phyloP scores from a whole-genome alignment of 129 eudicot species.

The Cynara cardunculus region DNA sequence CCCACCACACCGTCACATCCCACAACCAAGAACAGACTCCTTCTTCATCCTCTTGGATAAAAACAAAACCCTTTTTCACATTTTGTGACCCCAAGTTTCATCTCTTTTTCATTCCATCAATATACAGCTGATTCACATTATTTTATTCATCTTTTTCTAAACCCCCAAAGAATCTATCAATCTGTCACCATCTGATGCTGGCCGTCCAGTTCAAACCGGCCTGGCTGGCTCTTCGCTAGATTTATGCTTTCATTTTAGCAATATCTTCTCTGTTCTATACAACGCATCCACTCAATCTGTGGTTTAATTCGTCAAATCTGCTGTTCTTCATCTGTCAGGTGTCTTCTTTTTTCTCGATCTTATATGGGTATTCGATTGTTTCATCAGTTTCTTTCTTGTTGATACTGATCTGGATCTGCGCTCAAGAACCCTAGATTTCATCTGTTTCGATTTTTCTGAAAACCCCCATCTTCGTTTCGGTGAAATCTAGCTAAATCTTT shows the following conservation, averaged over 20 bases:
- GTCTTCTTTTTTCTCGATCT: slow-evolving; percentile 19
- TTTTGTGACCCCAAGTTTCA: slow-evolving; percentile 15
- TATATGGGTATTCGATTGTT: slow-evolving; percentile 7
- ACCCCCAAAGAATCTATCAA: slow-evolving; percentile 31
- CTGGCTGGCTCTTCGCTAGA: slow-evolving; percentile 25
- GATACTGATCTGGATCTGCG: not conserved
- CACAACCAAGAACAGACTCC: not conserved
- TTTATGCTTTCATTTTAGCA: slow-evolving; percentile 16
- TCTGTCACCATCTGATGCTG: slow-evolving; percentile 43
- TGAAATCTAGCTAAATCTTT: not conserved
- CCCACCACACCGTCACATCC: no score
- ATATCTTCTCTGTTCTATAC: slow-evolving; percentile 12
- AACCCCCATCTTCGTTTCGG: not conserved
- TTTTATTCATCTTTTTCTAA: slow-evolving; percentile 5
- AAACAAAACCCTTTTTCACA: not conserved
- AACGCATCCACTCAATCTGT: slow-evolving; percentile 9
- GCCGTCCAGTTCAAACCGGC: slow-evolving; percentile 42
- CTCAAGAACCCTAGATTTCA: slow-evolving; percentile 16
- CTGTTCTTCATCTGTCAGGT: slow-evolving; percentile 38
- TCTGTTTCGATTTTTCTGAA: not conserved
- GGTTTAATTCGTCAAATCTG: slow-evolving; percentile 25
- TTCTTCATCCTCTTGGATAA: not conserved
- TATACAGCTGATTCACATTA: not conserved
- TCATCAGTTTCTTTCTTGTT: not conserved
- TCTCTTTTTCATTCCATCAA: not conserved